Evolutionary conservation across 2,329 filamentous ascomycete species (phyloP), one percentile per base, ranked within the genome.

Genomic region (Ascochyta koolunga): DNA sequence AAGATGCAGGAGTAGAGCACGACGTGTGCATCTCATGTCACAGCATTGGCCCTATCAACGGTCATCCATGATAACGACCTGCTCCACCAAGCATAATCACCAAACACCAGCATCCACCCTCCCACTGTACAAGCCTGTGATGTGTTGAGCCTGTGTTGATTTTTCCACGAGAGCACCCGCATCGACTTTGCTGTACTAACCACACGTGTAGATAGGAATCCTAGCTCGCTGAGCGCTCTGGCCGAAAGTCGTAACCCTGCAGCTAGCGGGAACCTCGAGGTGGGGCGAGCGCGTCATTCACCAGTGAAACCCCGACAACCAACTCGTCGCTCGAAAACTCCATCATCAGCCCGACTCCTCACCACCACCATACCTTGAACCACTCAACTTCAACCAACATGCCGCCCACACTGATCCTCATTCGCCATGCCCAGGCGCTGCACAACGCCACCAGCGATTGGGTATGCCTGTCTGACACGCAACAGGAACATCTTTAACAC

Each of bases 1-100:
- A 91, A 90, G 82, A 96, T 96, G 92, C 89, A 96, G 79, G 91
- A 95, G 77, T 96, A 88, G 62, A 61, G 31, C 33, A 36, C 29
- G 38, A 33, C 39, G 32, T 33, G 40, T 61, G 60, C 32, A 47
- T 62, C 59, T 54, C 58, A 61, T 59, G 61, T 50, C 43, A 40
- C 43, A 45, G 25, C 55, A 48, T 39, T 53, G 61, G 60, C 58
- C 62, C 51, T 61, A 66, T 66, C 67, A 65, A 70, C 58, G 60
- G 60, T 58, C 55, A 65, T 49, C 48, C 61, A 62, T 62, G 61
- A 64, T 68, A 62, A 70, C 48, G 64, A 65, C 59, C 40, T 56
- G 59, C 58, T 63, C 54, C 56, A 46, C 33, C 48, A 56, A 54
- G 47, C 50, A 47, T 45, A 36, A 45, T 61, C 22, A 66, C 60